Percentiles rank a stretch among this genome's conserved stretches.
These are phyloP conservation scores for Selaginella tamariscina DNA, from an alignment of 75 land plant genomes.

Conservation along the genomic window DNA sequence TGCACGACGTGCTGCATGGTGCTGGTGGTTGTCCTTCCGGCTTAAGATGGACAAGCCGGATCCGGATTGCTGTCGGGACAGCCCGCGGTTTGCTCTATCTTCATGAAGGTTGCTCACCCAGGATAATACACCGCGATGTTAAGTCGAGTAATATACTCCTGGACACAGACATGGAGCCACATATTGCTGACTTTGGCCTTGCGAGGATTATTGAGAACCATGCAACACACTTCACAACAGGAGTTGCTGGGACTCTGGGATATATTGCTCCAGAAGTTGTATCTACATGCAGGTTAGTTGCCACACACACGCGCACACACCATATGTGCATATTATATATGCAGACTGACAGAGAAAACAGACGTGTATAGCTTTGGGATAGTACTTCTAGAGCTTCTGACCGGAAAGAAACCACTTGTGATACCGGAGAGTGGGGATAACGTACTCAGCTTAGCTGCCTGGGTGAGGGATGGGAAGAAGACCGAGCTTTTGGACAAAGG, in stretches of 20 bases:
- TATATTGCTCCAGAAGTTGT: conserved; percentile 9
- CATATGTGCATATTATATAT: no score
- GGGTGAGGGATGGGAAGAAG: not conserved
- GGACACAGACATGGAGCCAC: conserved; percentile 3
- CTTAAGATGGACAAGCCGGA: not conserved
- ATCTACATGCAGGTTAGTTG: conserved; percentile 2
- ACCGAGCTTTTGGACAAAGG: not conserved
- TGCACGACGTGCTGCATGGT: conserved; percentile 62
- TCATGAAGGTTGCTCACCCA: conserved; percentile 8
- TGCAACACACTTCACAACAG: not conserved
- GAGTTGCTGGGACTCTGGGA: conserved; percentile 9
- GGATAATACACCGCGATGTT: not conserved
- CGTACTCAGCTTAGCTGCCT: not conserved
- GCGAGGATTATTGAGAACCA: not conserved
- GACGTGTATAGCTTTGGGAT: conserved; percentile 9
- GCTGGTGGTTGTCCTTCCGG: not conserved
- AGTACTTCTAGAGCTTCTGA: conserved; percentile 4
- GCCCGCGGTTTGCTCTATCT: conserved; percentile 7
- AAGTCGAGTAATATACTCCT: conserved; percentile 7
- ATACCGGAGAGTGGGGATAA: not conserved
- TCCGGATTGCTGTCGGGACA: not conserved
- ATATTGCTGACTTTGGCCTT: conserved; percentile 7
- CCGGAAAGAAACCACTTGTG: conserved; percentile 6
- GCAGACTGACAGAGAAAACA: conserved; percentile 9
- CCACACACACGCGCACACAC: no score